Conservation (phyloP, 2,329 filamentous ascomycete species). For the Cucurbitaria berberidis region DNA sequence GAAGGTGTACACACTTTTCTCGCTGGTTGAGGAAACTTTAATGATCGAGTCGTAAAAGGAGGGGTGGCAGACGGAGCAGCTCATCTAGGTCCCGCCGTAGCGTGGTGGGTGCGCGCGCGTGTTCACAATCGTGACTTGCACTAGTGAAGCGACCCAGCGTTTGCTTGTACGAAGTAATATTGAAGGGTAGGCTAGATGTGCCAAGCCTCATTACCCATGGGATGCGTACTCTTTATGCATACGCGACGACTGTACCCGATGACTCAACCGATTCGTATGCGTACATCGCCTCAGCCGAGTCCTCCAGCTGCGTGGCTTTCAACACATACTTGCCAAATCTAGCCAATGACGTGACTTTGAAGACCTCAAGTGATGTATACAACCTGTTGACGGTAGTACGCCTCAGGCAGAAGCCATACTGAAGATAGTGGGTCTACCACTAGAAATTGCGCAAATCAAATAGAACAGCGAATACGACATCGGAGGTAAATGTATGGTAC, state of each 20-base stretch:
- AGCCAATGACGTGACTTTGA: not conserved
- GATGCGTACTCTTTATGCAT: not conserved
- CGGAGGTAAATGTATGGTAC: not conserved
- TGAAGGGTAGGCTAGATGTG: slow-evolving; percentile 4
- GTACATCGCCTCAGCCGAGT: not conserved
- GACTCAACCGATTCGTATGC: not conserved
- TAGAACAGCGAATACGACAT: not conserved
- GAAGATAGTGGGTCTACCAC: not conserved
- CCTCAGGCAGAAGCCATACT: not conserved
- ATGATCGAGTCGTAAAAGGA: not conserved
- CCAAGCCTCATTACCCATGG: slow-evolving; percentile 10
- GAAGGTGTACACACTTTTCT: not conserved
- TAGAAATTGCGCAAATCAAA: not conserved
- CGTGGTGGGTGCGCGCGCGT: not conserved
- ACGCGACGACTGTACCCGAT: not conserved
- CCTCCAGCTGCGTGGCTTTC: not conserved
- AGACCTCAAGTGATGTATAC: not conserved
- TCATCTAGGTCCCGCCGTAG: not conserved
- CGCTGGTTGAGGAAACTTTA: not conserved
- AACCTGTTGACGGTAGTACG: not conserved
- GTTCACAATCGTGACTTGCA: slow-evolving; percentile 3
- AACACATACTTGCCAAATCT: not conserved
- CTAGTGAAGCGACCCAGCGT: slow-evolving; percentile 5
- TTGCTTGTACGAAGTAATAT: not conserved
- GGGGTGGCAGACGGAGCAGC: slow-evolving; percentile 2